Percentiles rank a stretch among this genome's conserved stretches.
Conservation (phyloP, 2,329 filamentous ascomycete genomes). For the Dactylellina parvicollis region DNA sequence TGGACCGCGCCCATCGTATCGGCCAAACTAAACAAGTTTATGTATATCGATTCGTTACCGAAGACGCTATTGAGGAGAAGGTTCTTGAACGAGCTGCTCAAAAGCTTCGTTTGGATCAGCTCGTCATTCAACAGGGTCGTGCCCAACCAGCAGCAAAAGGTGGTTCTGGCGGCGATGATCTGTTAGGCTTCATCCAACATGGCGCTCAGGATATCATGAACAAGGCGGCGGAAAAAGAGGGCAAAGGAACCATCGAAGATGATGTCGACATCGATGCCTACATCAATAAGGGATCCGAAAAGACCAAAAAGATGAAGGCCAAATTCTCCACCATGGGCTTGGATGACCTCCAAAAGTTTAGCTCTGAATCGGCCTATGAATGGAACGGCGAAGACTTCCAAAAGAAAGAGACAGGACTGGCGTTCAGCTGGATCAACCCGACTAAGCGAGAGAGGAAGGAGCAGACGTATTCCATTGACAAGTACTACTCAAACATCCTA, state of each 20-base stretch:
- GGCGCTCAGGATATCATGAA: slow-evolving; percentile 96
- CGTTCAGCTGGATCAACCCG: slow-evolving; percentile 96
- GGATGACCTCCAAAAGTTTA: slow-evolving; percentile 97
- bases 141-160: slow-evolving; percentile 90
- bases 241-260: slow-evolving; percentile 69
- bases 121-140: slow-evolving; percentile 97
- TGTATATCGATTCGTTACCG: slow-evolving; percentile 96
- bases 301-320: slow-evolving; percentile 88
- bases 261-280: slow-evolving; percentile 94
- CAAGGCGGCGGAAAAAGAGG: slow-evolving; percentile 69
- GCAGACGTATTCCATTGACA: slow-evolving; percentile 97
- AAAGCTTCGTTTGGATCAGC: slow-evolving; percentile 92
- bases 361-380: slow-evolving; percentile 95
- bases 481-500: slow-evolving; percentile 93
- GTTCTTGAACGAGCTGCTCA: slow-evolving; percentile 95
- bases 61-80: slow-evolving; percentile 98
- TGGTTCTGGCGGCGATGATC: slow-evolving; percentile 84
- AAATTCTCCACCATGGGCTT: slow-evolving; percentile 97
- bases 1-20: slow-evolving; percentile 98
- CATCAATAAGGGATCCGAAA: slow-evolving; percentile 82
- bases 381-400: slow-evolving; percentile 99
- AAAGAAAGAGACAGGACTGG: slow-evolving; percentile 88
- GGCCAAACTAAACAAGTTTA: slow-evolving; percentile 98
- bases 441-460: slow-evolving; percentile 98
- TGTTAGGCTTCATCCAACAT: slow-evolving; percentile 98